Conservation (phyloP, 441 rosid species). For the Pelargonium cotyledonis region DNA sequence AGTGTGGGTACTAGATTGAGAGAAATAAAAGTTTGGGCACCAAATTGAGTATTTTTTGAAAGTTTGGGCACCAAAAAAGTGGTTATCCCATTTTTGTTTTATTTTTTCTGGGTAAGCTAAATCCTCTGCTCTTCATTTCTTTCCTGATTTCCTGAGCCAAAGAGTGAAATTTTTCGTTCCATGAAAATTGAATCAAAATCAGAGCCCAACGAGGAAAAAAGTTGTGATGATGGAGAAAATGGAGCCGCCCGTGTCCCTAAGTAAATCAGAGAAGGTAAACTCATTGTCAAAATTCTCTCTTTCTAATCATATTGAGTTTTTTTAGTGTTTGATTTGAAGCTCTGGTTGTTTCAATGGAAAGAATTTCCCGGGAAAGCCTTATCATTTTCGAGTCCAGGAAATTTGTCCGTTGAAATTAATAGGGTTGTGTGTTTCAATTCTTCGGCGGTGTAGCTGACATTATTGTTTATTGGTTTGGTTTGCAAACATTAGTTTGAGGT, state of each 20-base stretch:
- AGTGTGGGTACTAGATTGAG: too few species aligned
- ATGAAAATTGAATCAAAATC: neutral
- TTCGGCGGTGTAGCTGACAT: neutral
- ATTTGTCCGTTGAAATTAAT: neutral
- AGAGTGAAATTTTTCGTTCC: neutral
- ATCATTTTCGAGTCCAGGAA: neutral
- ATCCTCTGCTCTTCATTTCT: neutral
- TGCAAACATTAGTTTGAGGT: slow-evolving; percentile 1
- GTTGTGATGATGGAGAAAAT: slow-evolving; percentile 5
- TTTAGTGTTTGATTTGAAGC: neutral
- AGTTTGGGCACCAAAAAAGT: too few species aligned
- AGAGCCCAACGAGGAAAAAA: neutral
- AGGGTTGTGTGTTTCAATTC: neutral
- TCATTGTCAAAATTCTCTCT: neutral
- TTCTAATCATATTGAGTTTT: neutral
- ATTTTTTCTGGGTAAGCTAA: slow-evolving; percentile 3
- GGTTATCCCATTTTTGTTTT: too few species aligned
- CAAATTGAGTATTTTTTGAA: too few species aligned
- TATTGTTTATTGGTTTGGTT: slow-evolving; percentile 1
- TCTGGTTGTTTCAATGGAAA: neutral
- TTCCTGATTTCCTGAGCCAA: slow-evolving; percentile 5
- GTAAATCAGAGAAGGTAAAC: slow-evolving; percentile 5
- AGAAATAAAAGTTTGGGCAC: too few species aligned
- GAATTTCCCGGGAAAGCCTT: neutral
- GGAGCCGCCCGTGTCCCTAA: slow-evolving; percentile 1